These are phyloP conservation scores for Narthecium ossifragum DNA, from an alignment of 106 monocot species.

Conservation along the genomic window DNA sequence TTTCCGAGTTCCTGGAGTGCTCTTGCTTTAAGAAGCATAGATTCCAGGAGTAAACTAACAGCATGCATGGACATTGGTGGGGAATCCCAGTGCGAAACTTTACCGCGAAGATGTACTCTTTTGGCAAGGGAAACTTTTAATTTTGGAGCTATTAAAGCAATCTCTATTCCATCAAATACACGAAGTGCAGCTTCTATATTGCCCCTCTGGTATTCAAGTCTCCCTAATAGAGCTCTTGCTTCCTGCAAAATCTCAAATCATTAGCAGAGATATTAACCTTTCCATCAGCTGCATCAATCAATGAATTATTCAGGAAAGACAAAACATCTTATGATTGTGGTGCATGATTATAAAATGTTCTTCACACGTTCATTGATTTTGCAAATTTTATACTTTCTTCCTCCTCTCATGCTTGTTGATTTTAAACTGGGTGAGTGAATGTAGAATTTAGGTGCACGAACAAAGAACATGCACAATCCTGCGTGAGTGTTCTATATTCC, in stretches of 20 bases:
- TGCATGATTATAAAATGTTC: too few relatives aligned
- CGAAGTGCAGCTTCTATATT: conserved; percentile 82
- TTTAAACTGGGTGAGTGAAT: too few relatives aligned
- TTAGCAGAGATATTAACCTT: too few relatives aligned
- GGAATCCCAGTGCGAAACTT: conserved; percentile 25
- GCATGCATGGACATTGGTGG: conserved; percentile 66
- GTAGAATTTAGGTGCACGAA: too few relatives aligned
- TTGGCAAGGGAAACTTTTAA: conserved; percentile 55
- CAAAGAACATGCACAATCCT: too few relatives aligned
- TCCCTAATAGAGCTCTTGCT: conserved; percentile 89
- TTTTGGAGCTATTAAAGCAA: conserved; percentile 55
- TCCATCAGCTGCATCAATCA: too few relatives aligned
- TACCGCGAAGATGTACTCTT: conserved; percentile 35
- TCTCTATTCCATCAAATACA: conserved; percentile 89
- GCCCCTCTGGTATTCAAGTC: conserved; percentile 87
- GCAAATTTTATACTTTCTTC: too few relatives aligned
- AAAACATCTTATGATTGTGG: too few relatives aligned
- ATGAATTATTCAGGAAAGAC: too few relatives aligned
- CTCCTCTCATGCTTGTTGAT: too few relatives aligned
- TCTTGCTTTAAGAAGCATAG: conserved; percentile 76
- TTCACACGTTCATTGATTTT: too few relatives aligned
- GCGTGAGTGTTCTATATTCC: too few relatives aligned
- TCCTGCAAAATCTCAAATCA: conserved; percentile 71
- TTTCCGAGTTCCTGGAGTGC: conserved; percentile 75
- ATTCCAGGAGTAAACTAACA: conserved; percentile 69